A percentile compares a stretch with the other conserved stretches of the same genome.
These are phyloP conservation scores for Aspergillus brunneoviolaceus DNA, from an alignment of 2,329 filamentous ascomycete species.

Conservation along the genomic window DNA sequence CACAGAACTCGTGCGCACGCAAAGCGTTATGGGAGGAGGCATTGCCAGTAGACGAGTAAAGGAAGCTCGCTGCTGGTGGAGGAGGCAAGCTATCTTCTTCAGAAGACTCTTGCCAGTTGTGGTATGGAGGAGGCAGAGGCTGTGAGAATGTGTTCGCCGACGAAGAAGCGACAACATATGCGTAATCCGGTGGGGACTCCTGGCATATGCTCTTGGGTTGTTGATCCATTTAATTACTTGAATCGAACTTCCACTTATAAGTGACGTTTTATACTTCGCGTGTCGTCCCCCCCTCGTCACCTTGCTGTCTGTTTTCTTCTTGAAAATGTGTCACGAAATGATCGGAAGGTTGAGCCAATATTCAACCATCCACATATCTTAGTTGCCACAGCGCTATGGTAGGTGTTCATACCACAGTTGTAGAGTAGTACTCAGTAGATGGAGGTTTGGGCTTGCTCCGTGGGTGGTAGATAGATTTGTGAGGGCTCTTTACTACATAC, in stretches of 20 bases:
- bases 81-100: conserved; percentile 61
- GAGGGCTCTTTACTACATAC: background rate
- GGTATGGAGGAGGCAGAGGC: conserved; percentile 54
- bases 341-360: no score
- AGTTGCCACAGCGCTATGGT: no score
- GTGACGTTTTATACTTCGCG: no score
- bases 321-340: no score
- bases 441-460: no score
- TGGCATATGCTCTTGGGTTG: background rate
- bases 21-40: conserved; percentile 55
- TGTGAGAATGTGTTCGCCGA: conserved; percentile 7
- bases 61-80: conserved; percentile 56
- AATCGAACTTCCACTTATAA: no score
- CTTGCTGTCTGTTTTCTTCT: no score
- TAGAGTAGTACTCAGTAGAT: no score
- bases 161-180: background rate
- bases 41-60: conserved; percentile 57
- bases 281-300: no score
- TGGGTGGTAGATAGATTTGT: background rate
- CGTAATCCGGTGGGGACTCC: background rate
- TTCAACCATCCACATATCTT: no score
- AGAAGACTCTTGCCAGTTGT: conserved; percentile 60
- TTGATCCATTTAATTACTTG: background rate
- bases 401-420: no score
- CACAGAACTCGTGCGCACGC: conserved; percentile 57